Base-by-base conservation (phyloP, 768 basidiomycete species). In the Butyriboletus loyo region DNA sequence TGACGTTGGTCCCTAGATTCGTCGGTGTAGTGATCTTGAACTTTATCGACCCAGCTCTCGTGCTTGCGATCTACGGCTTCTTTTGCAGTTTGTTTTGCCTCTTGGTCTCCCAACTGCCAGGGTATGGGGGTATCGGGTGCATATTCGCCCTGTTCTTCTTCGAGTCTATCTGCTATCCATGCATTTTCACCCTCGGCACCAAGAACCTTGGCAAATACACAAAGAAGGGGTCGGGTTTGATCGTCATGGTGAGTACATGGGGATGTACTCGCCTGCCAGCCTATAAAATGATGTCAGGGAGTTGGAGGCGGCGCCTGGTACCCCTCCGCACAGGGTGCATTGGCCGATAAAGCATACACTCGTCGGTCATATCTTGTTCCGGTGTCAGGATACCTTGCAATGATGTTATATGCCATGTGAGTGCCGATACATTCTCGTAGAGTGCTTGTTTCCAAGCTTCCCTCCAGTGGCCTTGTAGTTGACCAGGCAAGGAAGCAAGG, bases 111-210 rank as follows among this genome's bases (percentile, higher is more conserved):
- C 72, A 78, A 24, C 63, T 81, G 8, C 70, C 75, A 8, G 84
- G 86, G 14, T 71, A 72, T 47, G 70, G 76, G 5, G 87, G 81
- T 31, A 70, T 89, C 37, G 80, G 74, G 10, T 84, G 79, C 68
- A 64, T 88, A 32, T 87, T 85, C 62, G 63, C 73, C 50, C 69
- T 88, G 49, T 86, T 87, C 76, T 86, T 84, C 75, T 86, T 86
- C 64, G 86, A 87, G 68, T 86, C 84, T 28, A 87, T 88, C 53
- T 87, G 85, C 59, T 85, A 85, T 57, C 83, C 84, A 71, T 81
- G 79, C 54, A 82, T 85, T 53, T 85, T 85, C 70, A 85, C 83
- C 3, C 73, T 85, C 34, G 83, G 75, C 8, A 85, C 84, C 45
- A 83, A 84, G 72, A 81, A 82, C 59, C 68, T 85, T 31, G 84